Conservation (phyloP, 2,329 filamentous ascomycete species). For the Rhynchosporium secalis region DNA sequence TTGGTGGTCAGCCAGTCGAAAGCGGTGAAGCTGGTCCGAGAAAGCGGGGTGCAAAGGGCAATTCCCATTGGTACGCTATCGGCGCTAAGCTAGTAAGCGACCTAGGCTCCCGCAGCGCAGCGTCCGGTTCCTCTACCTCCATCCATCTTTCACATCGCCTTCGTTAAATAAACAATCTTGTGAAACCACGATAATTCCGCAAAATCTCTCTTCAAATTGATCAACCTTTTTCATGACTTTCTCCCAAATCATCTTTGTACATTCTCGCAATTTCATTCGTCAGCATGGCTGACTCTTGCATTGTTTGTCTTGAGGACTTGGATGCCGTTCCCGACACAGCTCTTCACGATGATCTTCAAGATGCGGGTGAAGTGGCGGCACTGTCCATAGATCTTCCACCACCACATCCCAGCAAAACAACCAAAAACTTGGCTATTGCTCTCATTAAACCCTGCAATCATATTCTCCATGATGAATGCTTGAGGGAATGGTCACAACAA, state of each 20-base stretch:
- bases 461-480: conserved; percentile 86
- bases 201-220: background rate
- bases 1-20: conserved; percentile 17
- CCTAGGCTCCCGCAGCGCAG: conserved; percentile 13
- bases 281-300: conserved; percentile 61
- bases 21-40: background rate
- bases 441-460: conserved; percentile 79
- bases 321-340: conserved; percentile 33
- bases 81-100: conserved; percentile 10
- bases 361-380: conserved; percentile 30
- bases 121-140: conserved; percentile 13
- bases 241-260: conserved; percentile 21
- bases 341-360: conserved; percentile 29
- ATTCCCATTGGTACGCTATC: background rate
- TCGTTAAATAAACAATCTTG: conserved; percentile 3
- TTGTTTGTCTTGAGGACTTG: conserved; percentile 67
- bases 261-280: conserved; percentile 28
- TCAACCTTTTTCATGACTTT: conserved; percentile 38
- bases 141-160: conserved; percentile 12
- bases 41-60: conserved; percentile 6
- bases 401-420: conserved; percentile 30
- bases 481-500: conserved; percentile 92
- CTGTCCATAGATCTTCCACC: conserved; percentile 22
- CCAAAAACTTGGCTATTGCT: conserved; percentile 46
- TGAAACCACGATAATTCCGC: conserved; percentile 9